phyloP scores from a whole-genome alignment of 306 rosid genomes.

The Hippophae gyantsensis region DNA sequence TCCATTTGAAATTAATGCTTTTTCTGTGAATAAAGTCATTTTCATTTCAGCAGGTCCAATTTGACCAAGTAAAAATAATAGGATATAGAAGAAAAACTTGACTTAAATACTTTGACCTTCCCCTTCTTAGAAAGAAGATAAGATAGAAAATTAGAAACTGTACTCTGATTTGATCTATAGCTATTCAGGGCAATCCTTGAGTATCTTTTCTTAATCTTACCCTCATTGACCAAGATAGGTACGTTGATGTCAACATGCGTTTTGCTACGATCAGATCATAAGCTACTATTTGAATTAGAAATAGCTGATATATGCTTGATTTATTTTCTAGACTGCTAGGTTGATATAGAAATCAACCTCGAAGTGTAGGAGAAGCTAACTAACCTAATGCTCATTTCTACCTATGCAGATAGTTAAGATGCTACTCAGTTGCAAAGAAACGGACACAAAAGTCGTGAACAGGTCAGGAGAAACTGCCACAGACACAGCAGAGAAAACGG shows the following conservation, averaged over 20 bases:
- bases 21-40: too few relatives aligned
- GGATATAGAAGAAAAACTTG: neutral
- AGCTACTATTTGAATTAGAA: neutral
- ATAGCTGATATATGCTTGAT: too few relatives aligned
- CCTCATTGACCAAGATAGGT: slow-evolving; percentile 12
- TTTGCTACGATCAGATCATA: neutral
- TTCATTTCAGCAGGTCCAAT: neutral
- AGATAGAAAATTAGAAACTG: neutral
- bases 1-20: neutral
- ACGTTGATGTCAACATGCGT: too few relatives aligned
- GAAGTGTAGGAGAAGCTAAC: neutral
- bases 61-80: neutral
- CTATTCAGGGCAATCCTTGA: neutral
- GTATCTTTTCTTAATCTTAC: neutral
- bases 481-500: slow-evolving; percentile 85
- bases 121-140: neutral
- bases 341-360: too few relatives aligned
- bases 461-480: slow-evolving; percentile 68
- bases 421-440: slow-evolving; percentile 47
- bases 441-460: slow-evolving; percentile 41
- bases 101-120: slow-evolving; percentile 1
- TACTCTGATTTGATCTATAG: neutral
- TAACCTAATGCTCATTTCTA: neutral
- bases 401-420: slow-evolving; percentile 59
- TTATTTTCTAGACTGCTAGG: too few relatives aligned